Conservation (phyloP, 441 rosid genomes). For the Manihot esculenta region DNA sequence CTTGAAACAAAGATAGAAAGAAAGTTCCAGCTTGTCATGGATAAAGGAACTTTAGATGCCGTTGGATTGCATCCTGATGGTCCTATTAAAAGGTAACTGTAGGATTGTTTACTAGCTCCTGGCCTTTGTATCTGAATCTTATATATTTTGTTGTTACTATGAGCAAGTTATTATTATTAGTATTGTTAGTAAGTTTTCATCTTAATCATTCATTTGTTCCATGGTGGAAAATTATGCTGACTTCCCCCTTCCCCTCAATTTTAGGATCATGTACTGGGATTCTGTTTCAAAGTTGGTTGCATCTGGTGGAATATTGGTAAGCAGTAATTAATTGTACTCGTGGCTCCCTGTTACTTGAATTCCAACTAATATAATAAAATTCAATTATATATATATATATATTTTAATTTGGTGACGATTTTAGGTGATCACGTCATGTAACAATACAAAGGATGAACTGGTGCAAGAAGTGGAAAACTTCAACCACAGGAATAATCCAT, state of each 20-base stretch:
- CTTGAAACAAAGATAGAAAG: slow-evolving; percentile 68
- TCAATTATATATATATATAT: no score
- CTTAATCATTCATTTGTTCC: not conserved
- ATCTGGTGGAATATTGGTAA: slow-evolving; percentile 81
- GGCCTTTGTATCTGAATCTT: not conserved
- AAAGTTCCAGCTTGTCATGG: slow-evolving; percentile 80
- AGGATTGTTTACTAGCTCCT: not conserved
- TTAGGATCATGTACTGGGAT: slow-evolving; percentile 87
- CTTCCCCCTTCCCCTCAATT: slow-evolving; percentile 22
- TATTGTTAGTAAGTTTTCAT: no score
- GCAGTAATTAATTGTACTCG: not conserved
- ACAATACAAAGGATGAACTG: slow-evolving; percentile 79
- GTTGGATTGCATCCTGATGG: slow-evolving; percentile 97
- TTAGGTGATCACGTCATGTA: slow-evolving; percentile 67
- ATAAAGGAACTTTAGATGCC: slow-evolving; percentile 96
- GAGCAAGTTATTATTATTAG: no score
- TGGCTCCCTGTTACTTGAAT: no score
- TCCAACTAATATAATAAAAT: no score
- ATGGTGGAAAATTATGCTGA: not conserved
- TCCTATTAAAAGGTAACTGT: slow-evolving; percentile 65
- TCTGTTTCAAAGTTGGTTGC: slow-evolving; percentile 78
- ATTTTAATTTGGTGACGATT: no score
- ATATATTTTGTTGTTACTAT: no score
- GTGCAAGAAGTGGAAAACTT: slow-evolving; percentile 73
- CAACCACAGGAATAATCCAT: slow-evolving; percentile 38